phyloP scores from a whole-genome alignment of 2,329 filamentous ascomycete species.

The Arthroderma sp. region DNA sequence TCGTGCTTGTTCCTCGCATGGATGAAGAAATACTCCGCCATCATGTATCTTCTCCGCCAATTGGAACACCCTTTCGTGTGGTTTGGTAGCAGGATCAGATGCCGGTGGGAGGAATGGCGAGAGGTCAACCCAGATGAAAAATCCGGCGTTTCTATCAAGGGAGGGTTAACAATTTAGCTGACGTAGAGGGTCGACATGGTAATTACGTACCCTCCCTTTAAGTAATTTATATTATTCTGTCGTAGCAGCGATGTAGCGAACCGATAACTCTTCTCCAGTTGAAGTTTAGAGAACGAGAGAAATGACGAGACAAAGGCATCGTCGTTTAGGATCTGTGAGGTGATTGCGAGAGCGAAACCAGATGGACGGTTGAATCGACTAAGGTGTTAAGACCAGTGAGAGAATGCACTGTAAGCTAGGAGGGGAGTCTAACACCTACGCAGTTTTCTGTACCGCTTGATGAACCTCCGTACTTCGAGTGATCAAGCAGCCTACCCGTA shows the following conservation, averaged over 20 bases:
- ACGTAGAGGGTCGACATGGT: not conserved
- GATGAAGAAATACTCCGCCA: slow-evolving; percentile 39
- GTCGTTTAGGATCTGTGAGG: slow-evolving; percentile 4
- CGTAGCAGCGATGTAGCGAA: slow-evolving; percentile 23
- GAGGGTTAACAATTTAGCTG: too few species aligned
- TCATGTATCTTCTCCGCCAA: slow-evolving; percentile 33
- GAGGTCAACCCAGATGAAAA: slow-evolving; percentile 45
- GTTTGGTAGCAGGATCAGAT: slow-evolving; percentile 12
- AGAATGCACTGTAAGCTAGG: not conserved
- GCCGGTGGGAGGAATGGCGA: slow-evolving; percentile 27
- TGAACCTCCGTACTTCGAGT: slow-evolving; percentile 1
- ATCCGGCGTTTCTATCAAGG: slow-evolving; percentile 36
- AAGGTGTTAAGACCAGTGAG: not conserved
- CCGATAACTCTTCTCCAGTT: slow-evolving; percentile 16
- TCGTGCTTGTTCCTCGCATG: slow-evolving; percentile 32
- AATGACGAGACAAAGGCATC: slow-evolving; percentile 3
- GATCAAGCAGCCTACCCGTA: slow-evolving; percentile 33
- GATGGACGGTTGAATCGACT: slow-evolving; percentile 4
- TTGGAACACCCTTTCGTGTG: slow-evolving; percentile 29
- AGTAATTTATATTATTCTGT: slow-evolving; percentile 26
- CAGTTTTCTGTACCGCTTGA: not conserved
- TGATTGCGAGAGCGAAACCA: slow-evolving; percentile 2
- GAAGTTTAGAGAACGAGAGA: slow-evolving; percentile 16
- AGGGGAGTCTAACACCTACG: not conserved
- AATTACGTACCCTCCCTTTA: slow-evolving; percentile 19